These are phyloP conservation scores for Talaromyces sp. DNA, from an alignment of 2,329 filamentous ascomycete genomes.

Conservation along the genomic window DNA sequence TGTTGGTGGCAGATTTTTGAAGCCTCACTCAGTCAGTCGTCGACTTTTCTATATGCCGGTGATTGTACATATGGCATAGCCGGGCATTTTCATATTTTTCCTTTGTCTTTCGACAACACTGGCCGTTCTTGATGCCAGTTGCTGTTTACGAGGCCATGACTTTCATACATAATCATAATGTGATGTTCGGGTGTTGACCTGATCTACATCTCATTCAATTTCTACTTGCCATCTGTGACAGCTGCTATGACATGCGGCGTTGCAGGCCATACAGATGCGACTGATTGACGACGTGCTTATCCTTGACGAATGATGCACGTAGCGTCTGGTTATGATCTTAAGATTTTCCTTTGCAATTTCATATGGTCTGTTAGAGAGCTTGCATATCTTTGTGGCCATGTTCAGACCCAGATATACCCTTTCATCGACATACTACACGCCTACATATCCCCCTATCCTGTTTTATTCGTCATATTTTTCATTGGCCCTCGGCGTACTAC, in stretches of 20 bases:
- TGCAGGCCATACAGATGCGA: neutral
- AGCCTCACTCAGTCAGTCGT: neutral
- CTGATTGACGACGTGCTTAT: constrained; percentile 7
- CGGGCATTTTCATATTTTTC: constrained; percentile 7
- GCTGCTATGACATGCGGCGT: neutral
- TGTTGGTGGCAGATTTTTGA: neutral
- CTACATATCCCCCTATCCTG: constrained; percentile 10
- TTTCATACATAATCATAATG: constrained; percentile 17
- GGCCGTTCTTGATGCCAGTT: neutral
- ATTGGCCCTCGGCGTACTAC: neutral
- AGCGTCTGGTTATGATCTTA: neutral
- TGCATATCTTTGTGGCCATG: constrained; percentile 9
- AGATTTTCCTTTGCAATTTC: neutral
- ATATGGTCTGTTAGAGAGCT: constrained; percentile 1
- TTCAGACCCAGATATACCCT: constrained; percentile 16
- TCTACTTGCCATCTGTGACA: neutral
- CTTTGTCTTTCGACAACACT: constrained; percentile 17
- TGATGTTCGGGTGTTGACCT: constrained; percentile 1
- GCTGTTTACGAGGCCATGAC: constrained; percentile 19
- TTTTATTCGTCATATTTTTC: neutral
- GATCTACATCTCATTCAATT: neutral
- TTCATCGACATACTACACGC: constrained; percentile 14
- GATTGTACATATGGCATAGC: constrained; percentile 18
- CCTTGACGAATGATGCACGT: constrained; percentile 4
- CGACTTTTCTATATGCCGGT: constrained; percentile 8